Evolutionary conservation across 768 basidiomycete species (phyloP), one percentile per base, ranked within the genome.

Genomic region (Candolleomyces efflorescens): DNA sequence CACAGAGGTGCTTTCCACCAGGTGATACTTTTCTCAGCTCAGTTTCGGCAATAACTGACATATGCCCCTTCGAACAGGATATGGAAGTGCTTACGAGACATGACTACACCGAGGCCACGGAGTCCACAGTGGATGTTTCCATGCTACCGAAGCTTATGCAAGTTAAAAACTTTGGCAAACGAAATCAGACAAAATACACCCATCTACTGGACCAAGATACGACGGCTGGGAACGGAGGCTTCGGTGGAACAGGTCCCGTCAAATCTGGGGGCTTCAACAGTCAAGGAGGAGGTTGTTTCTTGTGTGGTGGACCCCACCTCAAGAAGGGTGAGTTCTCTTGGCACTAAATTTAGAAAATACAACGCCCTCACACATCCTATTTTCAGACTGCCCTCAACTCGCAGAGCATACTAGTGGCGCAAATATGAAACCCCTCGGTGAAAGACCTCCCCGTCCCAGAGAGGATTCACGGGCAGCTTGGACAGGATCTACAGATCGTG

Each of bases 1-100:
- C 97, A 99, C 77, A 98, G 96, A 73, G 97, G 97, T 65, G 97
- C 96, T 59, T 99, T 98, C 79, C 94, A 97, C 70, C 92, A 95
- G 82, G 94, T 91, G 59, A 32, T 65, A 15, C 43, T 59, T 37
- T 26, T 57, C 11, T 13, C 9, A 23, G 6, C 10, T 2, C 51
- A 32, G 32, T 11, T 3, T 37, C 13, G 18, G 48, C 15, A 36
- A 5, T 2, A 32, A 53, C 24, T 52, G 17, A 45, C 59, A 44
- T 57, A 17, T 58, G 54, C 56, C 22, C 53, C 27, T 53, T 37
- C 54, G 41, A 50, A 22, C 46, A 70, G 94, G 96, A 98, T 70
- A 84, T 86, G 56, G 94, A 96, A 51, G 84, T 98, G 60, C 84
- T 98, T 62, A 78, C 78, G 65, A 76, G 81, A 63, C 91, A 84